Evolutionary conservation across 176 grass and related monocot species (phyloP).

Genomic region (Oryza meyeriana): DNA sequence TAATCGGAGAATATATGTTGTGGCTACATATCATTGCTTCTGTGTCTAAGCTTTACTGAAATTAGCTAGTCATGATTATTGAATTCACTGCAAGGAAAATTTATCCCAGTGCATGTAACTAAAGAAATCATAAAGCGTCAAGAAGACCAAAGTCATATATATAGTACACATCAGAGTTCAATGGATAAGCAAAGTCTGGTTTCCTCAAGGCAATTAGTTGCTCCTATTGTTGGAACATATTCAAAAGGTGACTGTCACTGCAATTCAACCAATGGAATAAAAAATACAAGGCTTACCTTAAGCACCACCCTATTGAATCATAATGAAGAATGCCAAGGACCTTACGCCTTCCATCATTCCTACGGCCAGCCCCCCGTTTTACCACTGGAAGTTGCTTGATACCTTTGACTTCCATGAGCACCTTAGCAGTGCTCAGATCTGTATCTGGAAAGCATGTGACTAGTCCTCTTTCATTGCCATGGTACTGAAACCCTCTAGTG

Average conservation of each 20-base stretch:
- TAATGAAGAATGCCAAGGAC: conserved; percentile 90
- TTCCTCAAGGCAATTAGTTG: not conserved
- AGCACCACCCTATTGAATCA: conserved; percentile 76
- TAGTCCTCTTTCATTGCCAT: conserved; percentile 78
- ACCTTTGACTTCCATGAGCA: conserved; percentile 96
- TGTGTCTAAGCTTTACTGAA: not conserved
- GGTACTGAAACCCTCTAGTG: conserved; percentile 84
- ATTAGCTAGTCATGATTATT: conserved; percentile 1
- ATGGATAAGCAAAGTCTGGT: not conserved
- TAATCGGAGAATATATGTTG: not conserved
- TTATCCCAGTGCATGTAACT: not conserved
- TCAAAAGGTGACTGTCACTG: not conserved
- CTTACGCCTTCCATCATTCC: conserved; percentile 70
- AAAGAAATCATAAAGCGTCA: not conserved
- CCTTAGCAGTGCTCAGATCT: conserved; percentile 92
- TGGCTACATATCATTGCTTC: not conserved
- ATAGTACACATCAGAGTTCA: not conserved
- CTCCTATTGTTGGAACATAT: not conserved
- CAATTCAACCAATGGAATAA: conserved; percentile 10
- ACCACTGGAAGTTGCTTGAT: conserved; percentile 97
- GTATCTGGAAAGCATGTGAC: conserved; percentile 91
- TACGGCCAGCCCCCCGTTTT: conserved; percentile 63
- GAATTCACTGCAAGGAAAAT: not conserved
- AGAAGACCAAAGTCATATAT: not conserved
- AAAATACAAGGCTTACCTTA: conserved; percentile 52